Evolutionary conservation across 805 yeast genomes (phyloP).

Genomic region (Cyberlindnera americana): DNA sequence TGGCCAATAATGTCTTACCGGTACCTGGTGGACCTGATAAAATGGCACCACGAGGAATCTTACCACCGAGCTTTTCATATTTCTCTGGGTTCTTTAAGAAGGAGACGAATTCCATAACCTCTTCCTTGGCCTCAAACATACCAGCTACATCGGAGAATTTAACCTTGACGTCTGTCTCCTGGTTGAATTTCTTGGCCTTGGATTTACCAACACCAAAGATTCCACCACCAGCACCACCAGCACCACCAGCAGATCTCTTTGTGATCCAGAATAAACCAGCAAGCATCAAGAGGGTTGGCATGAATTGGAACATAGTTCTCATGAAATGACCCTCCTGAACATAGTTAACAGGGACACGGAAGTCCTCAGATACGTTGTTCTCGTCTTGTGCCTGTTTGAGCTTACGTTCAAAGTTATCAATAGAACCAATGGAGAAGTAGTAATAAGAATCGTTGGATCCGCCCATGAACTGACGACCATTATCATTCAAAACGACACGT

Average conservation of each 20-base stretch:
- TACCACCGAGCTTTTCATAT: slow-evolving; percentile 92
- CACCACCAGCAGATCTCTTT: slow-evolving; percentile 49
- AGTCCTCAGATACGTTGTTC: slow-evolving; percentile 53
- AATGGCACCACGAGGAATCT: slow-evolving; percentile 97
- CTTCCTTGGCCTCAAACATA: slow-evolving; percentile 93
- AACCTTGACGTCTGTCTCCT: slow-evolving; percentile 85
- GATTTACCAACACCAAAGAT: slow-evolving; percentile 90
- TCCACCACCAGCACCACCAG: slow-evolving; percentile 58
- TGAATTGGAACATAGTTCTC: slow-evolving; percentile 62
- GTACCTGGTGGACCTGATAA: slow-evolving; percentile 99
- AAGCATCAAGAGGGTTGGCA: slow-evolving; percentile 86
- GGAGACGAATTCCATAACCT: slow-evolving; percentile 95
- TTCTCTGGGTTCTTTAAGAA: slow-evolving; percentile 87
- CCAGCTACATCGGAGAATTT: slow-evolving; percentile 96
- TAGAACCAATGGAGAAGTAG: slow-evolving; percentile 80
- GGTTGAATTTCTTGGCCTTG: slow-evolving; percentile 86
- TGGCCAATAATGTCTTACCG: slow-evolving; percentile 95
- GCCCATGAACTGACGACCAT: slow-evolving; percentile 48
- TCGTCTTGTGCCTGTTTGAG: slow-evolving; percentile 74
- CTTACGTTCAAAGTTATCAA: slow-evolving; percentile 81
- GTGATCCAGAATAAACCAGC: slow-evolving; percentile 87
- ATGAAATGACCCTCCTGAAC: slow-evolving; percentile 65
- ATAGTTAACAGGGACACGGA: slow-evolving; percentile 80
- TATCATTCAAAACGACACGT: slow-evolving; percentile 61
- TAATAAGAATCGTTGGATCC: slow-evolving; percentile 36